Conservation (phyloP, 1,284 basidiomycete species). For the Rhodotorula mucilaginosa region DNA sequence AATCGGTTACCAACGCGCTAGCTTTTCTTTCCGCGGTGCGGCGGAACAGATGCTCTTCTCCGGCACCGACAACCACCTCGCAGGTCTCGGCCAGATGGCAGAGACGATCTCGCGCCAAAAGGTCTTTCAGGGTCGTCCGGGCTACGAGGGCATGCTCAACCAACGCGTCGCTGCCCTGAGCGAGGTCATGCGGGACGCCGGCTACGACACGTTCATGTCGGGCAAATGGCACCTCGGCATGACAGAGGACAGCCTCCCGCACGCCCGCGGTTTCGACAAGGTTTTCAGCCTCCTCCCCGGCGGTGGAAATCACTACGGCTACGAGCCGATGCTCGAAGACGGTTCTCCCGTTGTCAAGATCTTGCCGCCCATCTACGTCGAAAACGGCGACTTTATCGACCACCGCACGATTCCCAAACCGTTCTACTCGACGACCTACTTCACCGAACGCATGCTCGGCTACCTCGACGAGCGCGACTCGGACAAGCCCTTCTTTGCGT, state of each 20-base stretch:
- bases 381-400: conserved; percentile 5
- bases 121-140: neutral
- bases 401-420: conserved; percentile 3
- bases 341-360: conserved; percentile 5
- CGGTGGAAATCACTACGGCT: conserved; percentile 6
- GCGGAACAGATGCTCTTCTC: neutral
- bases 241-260: conserved; percentile 6
- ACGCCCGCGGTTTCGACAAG: conserved; percentile 6
- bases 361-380: conserved; percentile 6
- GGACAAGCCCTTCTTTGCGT: conserved; percentile 4
- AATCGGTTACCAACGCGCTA: neutral
- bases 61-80: conserved; percentile 5
- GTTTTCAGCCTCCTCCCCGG: conserved; percentile 4
- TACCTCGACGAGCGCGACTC: neutral
- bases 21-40: neutral
- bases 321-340: conserved; percentile 5
- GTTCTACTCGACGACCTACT: conserved; percentile 2
- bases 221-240: conserved; percentile 11
- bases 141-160: conserved; percentile 6
- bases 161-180: neutral
- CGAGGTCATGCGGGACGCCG: conserved; percentile 2
- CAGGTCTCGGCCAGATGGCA: conserved; percentile 3
- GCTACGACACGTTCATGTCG: conserved; percentile 3
- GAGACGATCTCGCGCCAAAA: conserved; percentile 3
- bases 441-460: conserved; percentile 7